Evolutionary conservation across 192 early-diverging fungal genomes (phyloP).

Genomic region (Coemansia sp.): DNA sequence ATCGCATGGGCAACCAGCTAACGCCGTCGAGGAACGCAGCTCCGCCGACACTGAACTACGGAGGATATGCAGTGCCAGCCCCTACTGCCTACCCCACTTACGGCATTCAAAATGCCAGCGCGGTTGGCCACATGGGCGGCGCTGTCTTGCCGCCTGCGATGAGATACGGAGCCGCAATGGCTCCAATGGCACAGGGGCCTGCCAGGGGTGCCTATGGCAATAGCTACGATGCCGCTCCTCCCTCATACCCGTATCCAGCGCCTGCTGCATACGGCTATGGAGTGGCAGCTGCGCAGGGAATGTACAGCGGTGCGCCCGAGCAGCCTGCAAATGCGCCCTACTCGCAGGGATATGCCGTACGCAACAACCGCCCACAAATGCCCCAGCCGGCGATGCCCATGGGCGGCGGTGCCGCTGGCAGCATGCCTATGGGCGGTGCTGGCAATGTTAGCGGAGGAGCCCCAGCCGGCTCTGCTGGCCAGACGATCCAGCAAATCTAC

Average conservation of each 20-base stretch:
- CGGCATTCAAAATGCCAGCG: slow-evolving; percentile 20
- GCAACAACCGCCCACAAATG: slow-evolving; percentile 21
- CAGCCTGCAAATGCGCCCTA: slow-evolving; percentile 11
- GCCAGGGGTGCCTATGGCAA: slow-evolving; percentile 19
- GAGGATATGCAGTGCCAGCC: slow-evolving; percentile 35
- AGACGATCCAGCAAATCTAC: slow-evolving; percentile 57
- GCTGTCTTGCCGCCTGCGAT: slow-evolving; percentile 13
- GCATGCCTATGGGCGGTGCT: not conserved
- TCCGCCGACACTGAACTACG: slow-evolving; percentile 26
- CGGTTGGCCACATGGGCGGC: slow-evolving; percentile 10
- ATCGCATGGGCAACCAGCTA: slow-evolving; percentile 16
- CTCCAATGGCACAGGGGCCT: slow-evolving; percentile 8
- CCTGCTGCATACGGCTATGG: slow-evolving; percentile 36
- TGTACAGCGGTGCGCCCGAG: slow-evolving; percentile 23
- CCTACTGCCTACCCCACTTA: slow-evolving; percentile 25
- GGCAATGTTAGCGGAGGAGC: slow-evolving; percentile 8
- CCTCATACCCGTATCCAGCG: slow-evolving; percentile 36
- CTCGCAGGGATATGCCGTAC: slow-evolving; percentile 17
- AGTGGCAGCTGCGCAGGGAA: slow-evolving; percentile 24
- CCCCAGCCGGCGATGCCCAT: slow-evolving; percentile 17
- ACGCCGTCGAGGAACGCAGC: slow-evolving; percentile 5
- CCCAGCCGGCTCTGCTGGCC: slow-evolving; percentile 11
- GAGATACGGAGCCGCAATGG: slow-evolving; percentile 21
- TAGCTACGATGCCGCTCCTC: slow-evolving; percentile 17
- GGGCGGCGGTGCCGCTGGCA: slow-evolving; percentile 3